Percentiles rank a stretch among this genome's conserved stretches.
Conservation (phyloP, 73 alveolate species). For the Symbiodinium natans region DNA sequence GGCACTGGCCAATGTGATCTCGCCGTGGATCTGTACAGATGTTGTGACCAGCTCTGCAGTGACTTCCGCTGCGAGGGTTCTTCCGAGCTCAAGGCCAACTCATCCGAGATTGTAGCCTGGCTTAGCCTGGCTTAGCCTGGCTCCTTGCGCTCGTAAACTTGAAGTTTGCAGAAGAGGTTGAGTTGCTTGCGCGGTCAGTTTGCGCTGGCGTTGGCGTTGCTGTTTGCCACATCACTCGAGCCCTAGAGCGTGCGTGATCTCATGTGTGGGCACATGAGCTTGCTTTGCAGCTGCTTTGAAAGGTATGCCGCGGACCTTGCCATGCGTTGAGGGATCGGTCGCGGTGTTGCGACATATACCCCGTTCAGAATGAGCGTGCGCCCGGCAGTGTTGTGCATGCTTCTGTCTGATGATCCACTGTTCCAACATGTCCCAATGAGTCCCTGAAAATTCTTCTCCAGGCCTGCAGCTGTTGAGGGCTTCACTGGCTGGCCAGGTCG, state of each 20-base stretch:
- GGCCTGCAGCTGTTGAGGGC: slow-evolving; percentile 57
- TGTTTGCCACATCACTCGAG: too few relatives aligned
- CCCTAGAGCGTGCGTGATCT: too few relatives aligned
- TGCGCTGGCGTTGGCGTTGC: too few relatives aligned
- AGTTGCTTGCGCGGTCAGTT: too few relatives aligned
- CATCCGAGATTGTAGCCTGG: slow-evolving; percentile 15
- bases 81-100: neutral
- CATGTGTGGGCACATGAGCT: too few relatives aligned
- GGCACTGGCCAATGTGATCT: slow-evolving; percentile 36
- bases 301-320: slow-evolving; percentile 79
- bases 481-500: slow-evolving; percentile 34
- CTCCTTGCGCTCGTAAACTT: too few relatives aligned
- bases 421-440: too few relatives aligned
- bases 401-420: neutral
- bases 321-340: slow-evolving; percentile 44
- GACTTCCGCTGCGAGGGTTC: slow-evolving; percentile 21
- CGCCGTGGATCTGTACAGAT: slow-evolving; percentile 26
- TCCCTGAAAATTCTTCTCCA: neutral
- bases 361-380: slow-evolving; percentile 7
- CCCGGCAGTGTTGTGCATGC: neutral
- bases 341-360: slow-evolving; percentile 55
- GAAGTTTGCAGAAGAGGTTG: too few relatives aligned
- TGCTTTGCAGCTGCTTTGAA: neutral
- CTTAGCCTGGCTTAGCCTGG: too few relatives aligned
- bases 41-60: slow-evolving; percentile 87